Evolutionary conservation across 2,329 filamentous ascomycete species (phyloP).

Genomic region (Alternaria triticina): DNA sequence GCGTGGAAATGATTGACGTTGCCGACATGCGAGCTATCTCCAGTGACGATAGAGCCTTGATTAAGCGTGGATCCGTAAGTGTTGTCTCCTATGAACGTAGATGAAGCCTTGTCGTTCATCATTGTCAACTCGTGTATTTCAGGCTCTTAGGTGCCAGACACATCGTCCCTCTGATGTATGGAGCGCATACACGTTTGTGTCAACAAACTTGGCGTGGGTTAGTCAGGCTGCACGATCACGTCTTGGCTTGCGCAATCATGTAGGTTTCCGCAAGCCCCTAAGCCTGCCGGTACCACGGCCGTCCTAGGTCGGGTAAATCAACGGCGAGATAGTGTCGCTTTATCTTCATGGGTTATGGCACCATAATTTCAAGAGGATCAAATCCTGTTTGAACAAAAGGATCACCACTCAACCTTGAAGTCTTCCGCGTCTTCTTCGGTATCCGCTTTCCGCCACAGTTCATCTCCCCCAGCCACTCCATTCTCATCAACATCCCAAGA

Average conservation of each 20-base stretch:
- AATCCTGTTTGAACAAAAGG: not conserved
- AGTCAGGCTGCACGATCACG: too few species aligned
- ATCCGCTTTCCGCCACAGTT: not conserved
- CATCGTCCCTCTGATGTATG: too few species aligned
- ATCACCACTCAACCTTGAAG: not conserved
- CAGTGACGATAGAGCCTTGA: not conserved
- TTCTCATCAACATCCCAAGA: not conserved
- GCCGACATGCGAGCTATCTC: not conserved
- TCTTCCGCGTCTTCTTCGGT: not conserved
- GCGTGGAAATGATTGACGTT: not conserved
- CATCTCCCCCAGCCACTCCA: not conserved
- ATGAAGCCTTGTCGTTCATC: not conserved
- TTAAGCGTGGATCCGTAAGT: not conserved
- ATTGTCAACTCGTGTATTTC: not conserved
- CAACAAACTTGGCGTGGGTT: too few species aligned
- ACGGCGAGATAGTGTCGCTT: too few species aligned
- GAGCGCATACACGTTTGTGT: too few species aligned
- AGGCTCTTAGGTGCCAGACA: too few species aligned
- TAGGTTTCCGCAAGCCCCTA: too few species aligned
- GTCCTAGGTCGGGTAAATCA: too few species aligned
- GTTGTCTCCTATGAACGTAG: not conserved
- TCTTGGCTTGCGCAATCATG: too few species aligned
- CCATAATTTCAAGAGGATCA: too few species aligned
- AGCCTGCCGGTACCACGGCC: too few species aligned
- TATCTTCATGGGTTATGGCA: too few species aligned